These are phyloP conservation scores for Talinum fruticosum DNA, from an alignment of 148 eudicot genomes.

Conservation along the genomic window DNA sequence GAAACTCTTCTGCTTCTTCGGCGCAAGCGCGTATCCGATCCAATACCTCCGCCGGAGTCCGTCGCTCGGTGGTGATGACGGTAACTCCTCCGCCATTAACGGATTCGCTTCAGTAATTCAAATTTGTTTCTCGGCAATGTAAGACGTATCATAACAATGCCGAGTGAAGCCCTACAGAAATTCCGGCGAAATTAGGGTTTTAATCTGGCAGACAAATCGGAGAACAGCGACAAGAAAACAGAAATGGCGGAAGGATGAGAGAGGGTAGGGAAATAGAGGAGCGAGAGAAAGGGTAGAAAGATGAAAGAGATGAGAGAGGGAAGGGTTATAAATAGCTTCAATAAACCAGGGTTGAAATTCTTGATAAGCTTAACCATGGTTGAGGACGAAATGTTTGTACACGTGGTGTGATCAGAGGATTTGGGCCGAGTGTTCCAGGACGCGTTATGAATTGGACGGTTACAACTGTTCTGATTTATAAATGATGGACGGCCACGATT, in stretches of 20 bases:
- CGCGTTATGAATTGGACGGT: slow-evolving; percentile 2
- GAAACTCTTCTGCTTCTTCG: slow-evolving; percentile 37
- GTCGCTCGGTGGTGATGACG: neutral
- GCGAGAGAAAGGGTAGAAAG: neutral
- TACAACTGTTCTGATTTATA: neutral
- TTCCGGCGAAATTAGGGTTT: slow-evolving; percentile 8
- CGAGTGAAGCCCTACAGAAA: neutral
- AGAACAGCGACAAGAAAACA: neutral
- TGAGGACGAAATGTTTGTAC: neutral
- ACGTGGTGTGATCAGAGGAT: neutral
- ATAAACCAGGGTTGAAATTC: neutral
- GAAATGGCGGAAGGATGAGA: neutral
- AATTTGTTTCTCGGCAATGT: neutral
- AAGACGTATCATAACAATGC: slow-evolving; percentile 7
- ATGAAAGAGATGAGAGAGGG: neutral
- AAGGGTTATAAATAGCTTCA: slow-evolving; percentile 2
- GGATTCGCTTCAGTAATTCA: neutral
- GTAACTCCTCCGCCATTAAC: slow-evolving; percentile 7
- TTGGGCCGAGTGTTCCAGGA: neutral
- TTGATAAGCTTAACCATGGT: neutral
- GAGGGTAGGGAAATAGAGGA: neutral
- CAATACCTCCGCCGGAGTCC: neutral
- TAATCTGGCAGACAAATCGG: neutral
- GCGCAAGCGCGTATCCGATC: slow-evolving; percentile 37
- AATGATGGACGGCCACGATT: neutral